Percentiles rank a stretch among this genome's conserved stretches.
These are phyloP conservation scores for Umbelopsis sp. DNA, from an alignment of 371 early-diverging fungal species.

Conservation along the genomic window DNA sequence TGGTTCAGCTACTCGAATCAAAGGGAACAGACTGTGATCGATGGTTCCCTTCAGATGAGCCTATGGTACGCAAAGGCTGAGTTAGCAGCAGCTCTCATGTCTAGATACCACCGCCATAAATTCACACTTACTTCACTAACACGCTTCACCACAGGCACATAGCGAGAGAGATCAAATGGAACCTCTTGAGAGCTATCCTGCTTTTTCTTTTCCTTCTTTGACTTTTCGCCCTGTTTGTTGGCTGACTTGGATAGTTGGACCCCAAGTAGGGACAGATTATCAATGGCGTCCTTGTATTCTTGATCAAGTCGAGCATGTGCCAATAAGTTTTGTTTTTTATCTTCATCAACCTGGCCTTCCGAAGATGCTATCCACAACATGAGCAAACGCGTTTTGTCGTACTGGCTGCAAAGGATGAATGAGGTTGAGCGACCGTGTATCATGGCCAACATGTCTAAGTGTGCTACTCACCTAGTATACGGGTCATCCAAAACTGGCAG, in stretches of 20 bases:
- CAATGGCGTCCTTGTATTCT: slow-evolving; percentile 78
- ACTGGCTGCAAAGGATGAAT: slow-evolving; percentile 34
- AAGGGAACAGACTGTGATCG: slow-evolving; percentile 63
- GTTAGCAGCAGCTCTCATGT: neutral
- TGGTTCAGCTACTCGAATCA: slow-evolving; percentile 56
- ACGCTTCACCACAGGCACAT: slow-evolving; percentile 68
- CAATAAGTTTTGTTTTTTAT: slow-evolving; percentile 69
- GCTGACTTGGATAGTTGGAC: slow-evolving; percentile 57
- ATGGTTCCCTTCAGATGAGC: slow-evolving; percentile 63
- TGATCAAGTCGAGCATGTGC: slow-evolving; percentile 75
- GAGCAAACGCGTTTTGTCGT: slow-evolving; percentile 86
- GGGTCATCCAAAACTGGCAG: slow-evolving; percentile 82
- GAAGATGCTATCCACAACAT: slow-evolving; percentile 84
- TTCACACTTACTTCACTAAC: slow-evolving; percentile 40
- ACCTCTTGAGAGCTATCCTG: slow-evolving; percentile 53
- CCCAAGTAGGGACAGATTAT: slow-evolving; percentile 74
- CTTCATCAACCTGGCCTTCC: slow-evolving; percentile 65
- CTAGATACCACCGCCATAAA: neutral
- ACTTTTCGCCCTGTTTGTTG: slow-evolving; percentile 43
- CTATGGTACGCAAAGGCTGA: slow-evolving; percentile 22
- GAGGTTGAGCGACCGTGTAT: too few relatives aligned
- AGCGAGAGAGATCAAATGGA: slow-evolving; percentile 72
- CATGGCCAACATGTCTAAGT: too few relatives aligned
- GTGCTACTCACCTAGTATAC: slow-evolving; percentile 45
- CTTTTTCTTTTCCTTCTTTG: slow-evolving; percentile 47